Evolutionary conservation across 805 yeast genomes (phyloP).

Genomic region (Candida pseudofarinosa): DNA sequence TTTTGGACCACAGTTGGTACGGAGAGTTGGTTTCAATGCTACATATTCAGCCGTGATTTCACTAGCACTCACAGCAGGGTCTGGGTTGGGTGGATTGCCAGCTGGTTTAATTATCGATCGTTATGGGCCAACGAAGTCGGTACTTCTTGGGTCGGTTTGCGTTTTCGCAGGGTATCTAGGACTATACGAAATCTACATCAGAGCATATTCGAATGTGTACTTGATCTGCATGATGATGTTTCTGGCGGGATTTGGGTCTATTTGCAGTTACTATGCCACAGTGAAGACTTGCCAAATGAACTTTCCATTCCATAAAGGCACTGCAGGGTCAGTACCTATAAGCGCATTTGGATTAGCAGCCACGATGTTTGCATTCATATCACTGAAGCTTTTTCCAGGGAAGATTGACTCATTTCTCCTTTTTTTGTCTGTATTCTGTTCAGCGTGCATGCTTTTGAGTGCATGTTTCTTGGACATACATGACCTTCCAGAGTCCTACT

Average conservation of each 20-base stretch:
- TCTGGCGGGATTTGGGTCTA: conserved; percentile 63
- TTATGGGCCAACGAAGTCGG: conserved; percentile 52
- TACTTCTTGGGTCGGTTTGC: conserved; percentile 50
- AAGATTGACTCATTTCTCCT: conserved; percentile 52
- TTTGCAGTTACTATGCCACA: conserved; percentile 56
- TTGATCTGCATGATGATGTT: conserved; percentile 48
- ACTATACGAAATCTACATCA: conserved; percentile 44
- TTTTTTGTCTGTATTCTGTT: conserved; percentile 55
- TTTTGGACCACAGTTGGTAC: conserved; percentile 69
- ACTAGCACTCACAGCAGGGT: conserved; percentile 58
- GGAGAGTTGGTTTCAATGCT: conserved; percentile 52
- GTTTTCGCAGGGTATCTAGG: conserved; percentile 54
- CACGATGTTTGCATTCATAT: conserved; percentile 53
- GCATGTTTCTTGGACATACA: conserved; percentile 44
- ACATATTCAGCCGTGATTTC: conserved; percentile 63
- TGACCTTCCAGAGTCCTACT: no score
- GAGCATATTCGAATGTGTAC: conserved; percentile 33
- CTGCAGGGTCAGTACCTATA: conserved; percentile 66
- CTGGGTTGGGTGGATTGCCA: conserved; percentile 64
- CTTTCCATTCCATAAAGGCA: conserved; percentile 67
- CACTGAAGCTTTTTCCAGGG: conserved; percentile 49
- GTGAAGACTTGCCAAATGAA: conserved; percentile 56
- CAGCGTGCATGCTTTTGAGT: conserved; percentile 40
- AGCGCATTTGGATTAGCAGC: conserved; percentile 72
- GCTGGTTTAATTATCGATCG: conserved; percentile 68